Conservation (phyloP, 805 yeast species). For the Diddensiella transvaalensis region DNA sequence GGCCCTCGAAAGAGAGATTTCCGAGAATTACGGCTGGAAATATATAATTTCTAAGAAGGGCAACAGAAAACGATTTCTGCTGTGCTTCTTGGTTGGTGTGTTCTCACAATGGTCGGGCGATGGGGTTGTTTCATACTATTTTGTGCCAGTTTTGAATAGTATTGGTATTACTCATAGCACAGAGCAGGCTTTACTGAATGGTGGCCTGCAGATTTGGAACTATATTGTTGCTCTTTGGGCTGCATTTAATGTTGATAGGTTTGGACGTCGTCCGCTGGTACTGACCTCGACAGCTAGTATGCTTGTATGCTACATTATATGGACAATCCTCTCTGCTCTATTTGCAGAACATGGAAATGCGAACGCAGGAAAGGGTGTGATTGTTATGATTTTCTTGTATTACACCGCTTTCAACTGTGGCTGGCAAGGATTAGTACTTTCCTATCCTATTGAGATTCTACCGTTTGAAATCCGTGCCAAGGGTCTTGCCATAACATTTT, state of each 20-base stretch:
- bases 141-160: constrained; percentile 46
- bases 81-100: constrained; percentile 11
- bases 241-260: constrained; percentile 13
- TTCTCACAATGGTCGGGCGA: constrained; percentile 8
- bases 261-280: constrained; percentile 10
- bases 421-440: constrained; percentile 92
- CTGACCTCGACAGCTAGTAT: constrained; percentile 4
- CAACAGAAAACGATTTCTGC: constrained; percentile 11
- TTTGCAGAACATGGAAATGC: constrained; percentile 10
- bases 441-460: constrained; percentile 74
- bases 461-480: constrained; percentile 79
- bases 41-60: constrained; percentile 19
- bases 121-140: constrained; percentile 36
- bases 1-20: constrained; percentile 7
- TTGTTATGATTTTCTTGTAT: constrained; percentile 58
- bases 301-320: constrained; percentile 11
- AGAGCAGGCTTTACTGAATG: not conserved
- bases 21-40: constrained; percentile 6
- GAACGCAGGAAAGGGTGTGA: not conserved
- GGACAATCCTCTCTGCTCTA: constrained; percentile 5
- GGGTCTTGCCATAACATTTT: constrained; percentile 57
- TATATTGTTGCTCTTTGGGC: not conserved
- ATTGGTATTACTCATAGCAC: constrained; percentile 44
- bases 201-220: not conserved
- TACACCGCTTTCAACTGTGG: constrained; percentile 75